A percentile compares a stretch with the other conserved stretches of the same genome.
These are phyloP conservation scores for Prunus mongolica DNA, from an alignment of 306 rosid species.

Conservation along the genomic window DNA sequence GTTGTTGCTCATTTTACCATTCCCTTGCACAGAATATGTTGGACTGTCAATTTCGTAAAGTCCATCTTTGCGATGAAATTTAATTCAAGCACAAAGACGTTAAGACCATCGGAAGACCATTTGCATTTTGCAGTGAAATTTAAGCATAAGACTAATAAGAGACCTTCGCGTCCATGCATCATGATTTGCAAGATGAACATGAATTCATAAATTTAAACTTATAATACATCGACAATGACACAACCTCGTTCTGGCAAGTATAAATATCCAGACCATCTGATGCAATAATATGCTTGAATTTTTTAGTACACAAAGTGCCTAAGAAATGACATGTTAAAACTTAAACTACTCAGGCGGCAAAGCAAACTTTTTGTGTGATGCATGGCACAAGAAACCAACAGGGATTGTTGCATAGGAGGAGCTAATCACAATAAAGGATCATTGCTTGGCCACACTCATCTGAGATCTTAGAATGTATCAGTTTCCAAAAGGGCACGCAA, in stretches of 20 bases:
- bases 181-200: background rate
- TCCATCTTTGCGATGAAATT: too few relatives aligned
- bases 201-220: background rate
- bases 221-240: background rate
- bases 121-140: too few relatives aligned
- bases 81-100: too few relatives aligned
- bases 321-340: conserved; percentile 20
- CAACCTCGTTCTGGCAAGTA: background rate
- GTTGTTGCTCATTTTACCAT: too few relatives aligned
- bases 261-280: conserved; percentile 4
- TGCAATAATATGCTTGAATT: conserved; percentile 5
- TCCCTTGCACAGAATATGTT: too few relatives aligned
- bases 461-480: background rate
- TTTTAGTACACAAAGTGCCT: conserved; percentile 19
- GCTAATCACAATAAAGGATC: conserved; percentile 24
- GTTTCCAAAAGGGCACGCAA: conserved; percentile 11
- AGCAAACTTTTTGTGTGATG: conserved; percentile 26
- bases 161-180: background rate
- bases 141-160: too few relatives aligned
- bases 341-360: conserved; percentile 3
- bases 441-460: conserved; percentile 14
- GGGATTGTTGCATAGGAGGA: conserved; percentile 16
- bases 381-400: conserved; percentile 23
- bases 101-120: too few relatives aligned
- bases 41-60: too few relatives aligned